These are phyloP conservation scores for Trichoderma arundinaceum DNA, from an alignment of 2,329 filamentous ascomycete species.

Conservation along the genomic window DNA sequence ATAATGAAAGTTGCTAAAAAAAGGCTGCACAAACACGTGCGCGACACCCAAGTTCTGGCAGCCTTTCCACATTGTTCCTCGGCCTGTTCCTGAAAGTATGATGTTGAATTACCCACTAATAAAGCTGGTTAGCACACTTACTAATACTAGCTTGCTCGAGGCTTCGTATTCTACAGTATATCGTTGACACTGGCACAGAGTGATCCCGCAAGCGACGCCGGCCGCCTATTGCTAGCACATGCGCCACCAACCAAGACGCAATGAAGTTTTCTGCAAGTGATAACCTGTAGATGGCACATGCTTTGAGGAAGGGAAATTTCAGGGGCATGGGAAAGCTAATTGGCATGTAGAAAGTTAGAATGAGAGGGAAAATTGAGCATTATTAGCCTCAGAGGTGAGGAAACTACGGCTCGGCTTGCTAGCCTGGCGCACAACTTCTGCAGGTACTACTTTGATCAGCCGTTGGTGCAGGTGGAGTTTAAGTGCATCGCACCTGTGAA, in stretches of 20 bases:
- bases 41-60: constrained; percentile 4
- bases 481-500: not conserved
- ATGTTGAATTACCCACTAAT: constrained; percentile 18
- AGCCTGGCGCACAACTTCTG: constrained; percentile 24
- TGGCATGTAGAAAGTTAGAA: not conserved
- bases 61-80: constrained; percentile 21
- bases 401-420: constrained; percentile 18
- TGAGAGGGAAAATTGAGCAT: not conserved
- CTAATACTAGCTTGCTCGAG: too few species aligned
- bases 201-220: not conserved
- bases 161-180: not conserved
- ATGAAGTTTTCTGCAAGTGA: not conserved
- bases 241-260: not conserved
- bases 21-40: constrained; percentile 16
- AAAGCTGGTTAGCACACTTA: constrained; percentile 1
- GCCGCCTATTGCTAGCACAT: not conserved
- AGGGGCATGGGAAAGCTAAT: not conserved
- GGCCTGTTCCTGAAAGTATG: constrained; percentile 29
- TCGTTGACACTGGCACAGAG: not conserved
- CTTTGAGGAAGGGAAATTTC: not conserved
- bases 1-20: constrained; percentile 1
- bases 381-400: constrained; percentile 6
- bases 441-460: constrained; percentile 12
- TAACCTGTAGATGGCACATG: not conserved
- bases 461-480: not conserved